Base-by-base conservation (phyloP, 2,329 filamentous ascomycete species). In the Lachnellula subtilissima region DNA sequence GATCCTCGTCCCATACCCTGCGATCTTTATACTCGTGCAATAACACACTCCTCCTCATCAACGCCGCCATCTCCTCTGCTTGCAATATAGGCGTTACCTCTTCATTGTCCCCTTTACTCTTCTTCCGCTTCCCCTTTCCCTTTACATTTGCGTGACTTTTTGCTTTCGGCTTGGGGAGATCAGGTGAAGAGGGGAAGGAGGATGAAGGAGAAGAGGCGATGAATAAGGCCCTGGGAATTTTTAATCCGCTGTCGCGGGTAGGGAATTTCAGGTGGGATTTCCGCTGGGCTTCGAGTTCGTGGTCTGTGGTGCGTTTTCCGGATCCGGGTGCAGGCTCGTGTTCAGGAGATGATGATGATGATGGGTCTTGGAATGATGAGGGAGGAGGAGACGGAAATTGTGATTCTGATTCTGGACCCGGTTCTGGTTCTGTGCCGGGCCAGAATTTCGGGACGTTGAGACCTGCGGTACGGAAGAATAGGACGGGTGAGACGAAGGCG, bases 381-480 rank as follows among this genome's bases (percentile, higher is more conserved):
- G 25, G 25, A 28, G 25, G 8, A 8, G 25, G 28, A 28, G 28
- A 28, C 2, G 28, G 28, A 11, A 9, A 32, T 32, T 32, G 28
- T 32, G 28, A 32, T 32, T 32, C 28, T 32, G 8, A 7, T 32
- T 32, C 28, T 40, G 39, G 39, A 40, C 28, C 5, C 11, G n/a
- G 6, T 19, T 40, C 15, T 51, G 28, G 14, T 22, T 45, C 14
- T 47, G n/a, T 28, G 17, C 46, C 56, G 14, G 54, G 52, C 63
- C 67, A 70, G 7, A 47, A 37, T 4, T 48, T 36, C 1, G 68
- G 69, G 3, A 66, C 50, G 2, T 58, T 35, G 1, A 64, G 19
- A 0, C 78, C 79, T 0, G 82, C 69, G 0, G 75, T 78, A 50
- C 80, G 79, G 62, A 86, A 85, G 64, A 86, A 79, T 1, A 86